Evolutionary conservation across 352 stramenopile genomes (phyloP).

Genomic region (Bremia lactucae): DNA sequence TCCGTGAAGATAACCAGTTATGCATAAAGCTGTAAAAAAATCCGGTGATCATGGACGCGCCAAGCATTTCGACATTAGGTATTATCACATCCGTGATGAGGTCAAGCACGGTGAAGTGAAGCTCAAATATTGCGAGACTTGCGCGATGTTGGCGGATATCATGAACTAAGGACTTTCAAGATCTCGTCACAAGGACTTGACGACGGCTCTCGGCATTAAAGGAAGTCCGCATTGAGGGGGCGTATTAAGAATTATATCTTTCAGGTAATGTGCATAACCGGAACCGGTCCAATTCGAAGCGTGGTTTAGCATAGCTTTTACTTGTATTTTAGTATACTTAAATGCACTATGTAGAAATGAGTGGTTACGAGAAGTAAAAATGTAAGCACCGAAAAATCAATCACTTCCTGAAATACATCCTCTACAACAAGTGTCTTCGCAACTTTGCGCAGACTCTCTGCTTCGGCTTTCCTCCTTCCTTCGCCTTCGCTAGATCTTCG

Average conservation of each 20-base stretch:
- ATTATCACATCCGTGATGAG: not conserved
- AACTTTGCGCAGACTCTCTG: too few relatives aligned
- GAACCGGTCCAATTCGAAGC: too few relatives aligned
- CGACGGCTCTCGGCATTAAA: not conserved
- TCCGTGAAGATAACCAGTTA: slow-evolving; percentile 4
- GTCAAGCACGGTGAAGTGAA: not conserved
- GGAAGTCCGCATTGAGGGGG: not conserved
- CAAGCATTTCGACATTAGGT: not conserved
- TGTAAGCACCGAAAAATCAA: too few relatives aligned
- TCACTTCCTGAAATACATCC: too few relatives aligned
- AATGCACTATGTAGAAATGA: too few relatives aligned
- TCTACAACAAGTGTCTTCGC: too few relatives aligned
- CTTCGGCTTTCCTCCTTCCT: too few relatives aligned
- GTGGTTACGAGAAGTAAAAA: too few relatives aligned
- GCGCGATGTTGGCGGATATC: not conserved
- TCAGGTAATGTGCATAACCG: too few relatives aligned
- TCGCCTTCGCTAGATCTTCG: too few relatives aligned
- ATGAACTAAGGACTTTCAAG: not conserved
- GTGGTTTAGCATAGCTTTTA: too few relatives aligned
- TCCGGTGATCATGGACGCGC: not conserved
- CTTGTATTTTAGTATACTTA: too few relatives aligned
- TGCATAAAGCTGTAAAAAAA: slow-evolving; percentile 5
- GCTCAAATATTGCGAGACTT: not conserved
- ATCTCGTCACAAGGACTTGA: not conserved
- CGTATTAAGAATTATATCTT: slow-evolving; percentile 1